phyloP scores from a whole-genome alignment of 2,329 filamentous ascomycete species.

The Leptographium radiaticola region DNA sequence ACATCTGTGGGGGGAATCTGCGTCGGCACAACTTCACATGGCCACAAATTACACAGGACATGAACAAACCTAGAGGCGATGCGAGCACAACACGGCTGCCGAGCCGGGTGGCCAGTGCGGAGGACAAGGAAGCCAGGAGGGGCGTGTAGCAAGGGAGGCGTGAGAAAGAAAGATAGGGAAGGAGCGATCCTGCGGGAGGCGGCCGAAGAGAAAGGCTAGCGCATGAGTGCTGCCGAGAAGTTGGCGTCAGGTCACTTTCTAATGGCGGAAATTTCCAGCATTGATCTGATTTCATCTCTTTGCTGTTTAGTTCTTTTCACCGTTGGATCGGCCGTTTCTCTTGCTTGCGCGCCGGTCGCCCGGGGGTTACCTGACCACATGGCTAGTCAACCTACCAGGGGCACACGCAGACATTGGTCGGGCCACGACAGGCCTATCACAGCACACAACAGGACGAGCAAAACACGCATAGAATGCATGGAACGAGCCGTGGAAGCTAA shows the following conservation, averaged over 20 bases:
- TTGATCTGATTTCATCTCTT: no score
- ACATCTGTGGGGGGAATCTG: neutral
- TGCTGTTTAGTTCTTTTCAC: no score
- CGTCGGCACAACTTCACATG: neutral
- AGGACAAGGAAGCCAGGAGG: neutral
- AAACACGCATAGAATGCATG: conserved; percentile 1
- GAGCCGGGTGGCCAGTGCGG: neutral
- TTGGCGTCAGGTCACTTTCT: neutral
- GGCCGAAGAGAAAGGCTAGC: no score
- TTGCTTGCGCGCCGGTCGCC: neutral
- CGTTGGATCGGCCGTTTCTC: neutral
- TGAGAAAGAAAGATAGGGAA: neutral
- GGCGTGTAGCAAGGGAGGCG: neutral
- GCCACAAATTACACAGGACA: neutral
- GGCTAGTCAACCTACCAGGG: neutral
- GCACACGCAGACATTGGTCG: neutral
- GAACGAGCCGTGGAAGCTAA: neutral
- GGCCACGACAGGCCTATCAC: neutral
- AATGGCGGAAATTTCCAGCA: no score
- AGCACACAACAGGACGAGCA: neutral
- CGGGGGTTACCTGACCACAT: neutral
- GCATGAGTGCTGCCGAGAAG: no score
- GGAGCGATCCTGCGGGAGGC: neutral
- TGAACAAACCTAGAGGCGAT: neutral
- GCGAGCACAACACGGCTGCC: neutral